Evolutionary conservation across 2,329 filamentous ascomycete species (phyloP).

Genomic region (Pseudogymnoascus sp.): DNA sequence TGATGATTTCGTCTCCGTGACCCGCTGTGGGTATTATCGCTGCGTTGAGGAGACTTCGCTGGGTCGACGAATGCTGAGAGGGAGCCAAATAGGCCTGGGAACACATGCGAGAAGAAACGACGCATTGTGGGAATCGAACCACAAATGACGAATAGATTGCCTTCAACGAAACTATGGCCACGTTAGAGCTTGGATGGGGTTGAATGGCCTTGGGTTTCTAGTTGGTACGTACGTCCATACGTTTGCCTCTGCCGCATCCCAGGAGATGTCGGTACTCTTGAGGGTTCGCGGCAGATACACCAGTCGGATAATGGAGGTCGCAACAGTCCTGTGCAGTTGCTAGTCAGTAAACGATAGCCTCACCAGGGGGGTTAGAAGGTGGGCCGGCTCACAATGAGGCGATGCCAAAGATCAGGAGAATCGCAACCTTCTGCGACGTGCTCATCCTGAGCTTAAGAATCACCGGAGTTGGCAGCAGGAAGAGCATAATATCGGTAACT

Average conservation of each 20-base stretch:
- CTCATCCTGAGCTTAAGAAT: slow-evolving; percentile 38
- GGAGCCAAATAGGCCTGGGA: slow-evolving; percentile 26
- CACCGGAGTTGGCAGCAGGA: slow-evolving; percentile 38
- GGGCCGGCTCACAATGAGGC: slow-evolving; percentile 32
- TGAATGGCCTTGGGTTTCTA: not conserved
- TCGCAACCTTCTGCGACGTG: slow-evolving; percentile 36
- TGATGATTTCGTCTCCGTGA: not conserved
- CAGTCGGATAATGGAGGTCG: slow-evolving; percentile 28
- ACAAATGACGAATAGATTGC: slow-evolving; percentile 34
- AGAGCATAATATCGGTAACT: slow-evolving; percentile 38
- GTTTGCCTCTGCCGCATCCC: slow-evolving; percentile 23
- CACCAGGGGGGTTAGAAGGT: not conserved
- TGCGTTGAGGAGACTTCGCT: not conserved
- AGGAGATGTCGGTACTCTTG: slow-evolving; percentile 22
- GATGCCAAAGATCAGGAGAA: slow-evolving; percentile 37
- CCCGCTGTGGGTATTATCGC: not conserved
- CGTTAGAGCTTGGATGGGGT: not conserved
- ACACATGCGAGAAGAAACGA: slow-evolving; percentile 32
- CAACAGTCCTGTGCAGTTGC: slow-evolving; percentile 24
- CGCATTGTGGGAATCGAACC: slow-evolving; percentile 33
- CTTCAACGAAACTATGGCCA: slow-evolving; percentile 28
- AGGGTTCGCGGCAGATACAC: slow-evolving; percentile 24
- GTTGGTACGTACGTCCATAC: slow-evolving; percentile 25
- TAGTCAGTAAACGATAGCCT: not conserved
- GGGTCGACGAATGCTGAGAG: not conserved